Evolutionary conservation across 2,329 filamentous ascomycete species (phyloP), one percentile per base, ranked within the genome.

Genomic region (Shiraia sp.): DNA sequence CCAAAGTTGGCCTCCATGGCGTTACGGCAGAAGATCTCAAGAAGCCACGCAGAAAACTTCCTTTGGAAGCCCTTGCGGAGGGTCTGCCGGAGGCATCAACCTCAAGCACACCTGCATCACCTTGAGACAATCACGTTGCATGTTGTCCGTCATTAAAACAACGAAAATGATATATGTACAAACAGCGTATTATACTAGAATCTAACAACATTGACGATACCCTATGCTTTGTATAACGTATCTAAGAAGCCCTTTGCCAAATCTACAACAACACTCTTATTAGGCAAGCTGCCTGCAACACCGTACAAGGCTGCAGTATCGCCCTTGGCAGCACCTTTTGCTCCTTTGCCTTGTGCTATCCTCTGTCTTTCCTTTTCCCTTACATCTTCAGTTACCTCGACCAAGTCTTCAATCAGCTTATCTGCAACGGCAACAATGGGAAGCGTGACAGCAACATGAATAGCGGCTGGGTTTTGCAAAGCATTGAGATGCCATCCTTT

Each of bases 401-500:
- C 72, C 23, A 86, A 71, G 67, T 99, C 93, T 7, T 74, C 72
- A 36, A 93, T 79, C 40, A 99, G 77, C 62, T 81, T 80, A 63
- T 97, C 90, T 66, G 88, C 88, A 2, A 86, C 89, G 58, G 85
- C 85, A 15, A 85, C 83, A 33, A 95, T 88, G 12, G 92, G 92
- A 57, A 95, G 70, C 1, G 93, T 99, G 27, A 97, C 90, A 10
- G 93, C 93, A 27, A 97, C 83, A 69, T 99, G 93, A 40, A 99
- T 90, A 14, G 90, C 93, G 0, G 93, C 85, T 2, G 93, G 93
- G 59, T 83, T 86, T 73, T 99, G 93, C 50, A 99, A 79, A 2
- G 91, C 89, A 64, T 97, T 99, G 45, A 99, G 78, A 72, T 99
- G 93, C 93, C 93, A 99, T 3, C 93, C 92, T 63, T 85, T 86